Base-by-base conservation (phyloP, 768 basidiomycete species). In the Podaxis sp. region DNA sequence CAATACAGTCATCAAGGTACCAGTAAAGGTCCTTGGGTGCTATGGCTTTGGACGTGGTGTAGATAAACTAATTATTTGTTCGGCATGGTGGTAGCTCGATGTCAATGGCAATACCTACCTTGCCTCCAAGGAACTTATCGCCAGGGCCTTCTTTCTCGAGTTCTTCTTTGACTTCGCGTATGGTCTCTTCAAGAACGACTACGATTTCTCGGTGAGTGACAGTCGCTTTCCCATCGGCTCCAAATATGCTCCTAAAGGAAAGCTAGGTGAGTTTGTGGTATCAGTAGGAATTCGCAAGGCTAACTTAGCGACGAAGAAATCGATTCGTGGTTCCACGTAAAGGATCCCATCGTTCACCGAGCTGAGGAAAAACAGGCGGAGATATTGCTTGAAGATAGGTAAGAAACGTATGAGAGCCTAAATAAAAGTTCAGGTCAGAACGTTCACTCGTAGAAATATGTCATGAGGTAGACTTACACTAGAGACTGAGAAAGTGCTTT, bases 1-100 rank as follows among this genome's bases (percentile, higher is more conserved):
- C 73, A 55, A 92, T 82, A 64, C 90, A 90, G 64, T 93, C 90
- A 59, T 89, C 86, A n/a, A 85, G 71, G 68, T 85, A 86, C 81
- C 80, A 83, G 28, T 82, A 80, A 13, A 92, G 67, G 60, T 84
- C 82, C 50, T 87, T 83, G 6, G 75, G 71, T 1, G 80, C 75
- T 50, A 87, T 76, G 62, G 79, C 73, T 25, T 86, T 81, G 47
- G 89, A 66, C 0, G 42, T 44, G 42, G 47, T 48, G 27, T 27
- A 48, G 7, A 48, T 48, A 23, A 48, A 25, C 47, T 48, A 48
- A 27, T 3, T 5, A 27, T 5, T 23, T 11, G 7, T 10, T 11
- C n/a, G 27, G 6, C 18, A 21, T 48, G 13, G n/a, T 5, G 13
- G 47, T 23, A 21, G 9, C 5, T 25, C 25, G 11, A 25, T 18